Conservation (phyloP, 2,329 filamentous ascomycete genomes). For the Fusarium sp. region DNA sequence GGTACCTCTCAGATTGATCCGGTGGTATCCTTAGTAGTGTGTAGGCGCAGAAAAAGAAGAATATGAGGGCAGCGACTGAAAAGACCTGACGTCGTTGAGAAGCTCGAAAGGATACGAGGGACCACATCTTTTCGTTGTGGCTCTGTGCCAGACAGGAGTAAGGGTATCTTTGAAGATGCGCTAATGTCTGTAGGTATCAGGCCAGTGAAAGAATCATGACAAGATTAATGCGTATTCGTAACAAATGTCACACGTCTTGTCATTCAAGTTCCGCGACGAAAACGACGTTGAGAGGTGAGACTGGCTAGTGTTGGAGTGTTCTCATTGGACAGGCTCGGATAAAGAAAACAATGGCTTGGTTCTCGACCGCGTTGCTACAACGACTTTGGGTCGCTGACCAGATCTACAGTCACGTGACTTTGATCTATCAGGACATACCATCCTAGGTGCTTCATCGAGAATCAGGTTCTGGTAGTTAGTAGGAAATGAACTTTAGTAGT, state of each 20-base stretch:
- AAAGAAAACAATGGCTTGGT: constrained; percentile 28
- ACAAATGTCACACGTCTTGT: background rate
- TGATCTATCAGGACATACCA: too few relatives aligned
- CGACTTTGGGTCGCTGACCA: too few relatives aligned
- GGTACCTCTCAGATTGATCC: background rate
- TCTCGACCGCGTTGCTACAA: constrained; percentile 28
- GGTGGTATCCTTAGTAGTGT: constrained; percentile 39
- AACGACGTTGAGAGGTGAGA: constrained; percentile 7
- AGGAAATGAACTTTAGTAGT: too few relatives aligned
- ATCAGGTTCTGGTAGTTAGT: too few relatives aligned
- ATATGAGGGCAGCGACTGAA: constrained; percentile 49
- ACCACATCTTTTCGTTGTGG: constrained; percentile 41
- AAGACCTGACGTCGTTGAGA: constrained; percentile 55
- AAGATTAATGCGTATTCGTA: background rate
- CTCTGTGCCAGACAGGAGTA: constrained; percentile 18
- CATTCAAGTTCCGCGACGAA: constrained; percentile 1
- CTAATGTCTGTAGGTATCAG: background rate
- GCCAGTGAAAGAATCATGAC: background rate
- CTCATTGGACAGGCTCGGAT: constrained; percentile 11
- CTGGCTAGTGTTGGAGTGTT: background rate
- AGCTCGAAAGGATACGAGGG: constrained; percentile 39
- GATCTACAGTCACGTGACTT: too few relatives aligned
- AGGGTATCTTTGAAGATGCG: background rate
- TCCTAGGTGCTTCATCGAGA: too few relatives aligned
- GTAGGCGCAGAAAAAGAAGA: constrained; percentile 54